A percentile compares a stretch with the other conserved stretches of the same genome.
Evolutionary conservation across 1,284 basidiomycete genomes (phyloP).

Genomic region (Takashimella koratensis): DNA sequence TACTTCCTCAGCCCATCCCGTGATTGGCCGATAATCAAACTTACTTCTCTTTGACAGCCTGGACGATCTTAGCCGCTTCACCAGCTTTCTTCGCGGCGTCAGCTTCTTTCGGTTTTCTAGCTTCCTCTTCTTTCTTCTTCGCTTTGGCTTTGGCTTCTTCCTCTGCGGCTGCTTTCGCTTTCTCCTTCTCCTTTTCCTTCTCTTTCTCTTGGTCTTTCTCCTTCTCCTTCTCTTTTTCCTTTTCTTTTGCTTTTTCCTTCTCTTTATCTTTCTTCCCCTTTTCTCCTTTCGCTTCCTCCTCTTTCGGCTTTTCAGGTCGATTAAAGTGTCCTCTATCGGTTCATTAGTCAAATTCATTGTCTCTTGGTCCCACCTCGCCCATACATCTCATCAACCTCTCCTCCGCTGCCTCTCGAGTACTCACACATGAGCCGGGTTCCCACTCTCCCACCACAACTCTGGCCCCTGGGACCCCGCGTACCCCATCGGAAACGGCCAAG

Average conservation of each 20-base stretch:
- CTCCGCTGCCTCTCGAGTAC: slow-evolving; percentile 1
- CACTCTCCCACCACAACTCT: slow-evolving; percentile 43
- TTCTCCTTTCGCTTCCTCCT: slow-evolving; percentile 12
- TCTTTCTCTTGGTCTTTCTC: slow-evolving; percentile 6
- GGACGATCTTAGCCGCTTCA: slow-evolving; percentile 2
- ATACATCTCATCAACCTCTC: not conserved
- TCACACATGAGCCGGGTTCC: slow-evolving; percentile 36
- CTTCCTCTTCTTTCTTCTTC: slow-evolving; percentile 19
- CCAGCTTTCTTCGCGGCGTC: slow-evolving; percentile 12
- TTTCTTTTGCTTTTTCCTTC: not conserved
- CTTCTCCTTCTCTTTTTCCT: not conserved
- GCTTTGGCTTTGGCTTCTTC: slow-evolving; percentile 12
- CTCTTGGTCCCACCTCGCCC: not conserved
- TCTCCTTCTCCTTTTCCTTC: slow-evolving; percentile 8
- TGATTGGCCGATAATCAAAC: not conserved
- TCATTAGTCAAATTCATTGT: not conserved
- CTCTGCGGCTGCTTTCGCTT: slow-evolving; percentile 10
- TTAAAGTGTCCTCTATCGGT: slow-evolving; percentile 34
- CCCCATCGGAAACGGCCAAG: slow-evolving; percentile 40
- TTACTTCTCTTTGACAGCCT: slow-evolving; percentile 14
- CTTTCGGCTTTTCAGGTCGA: slow-evolving; percentile 11
- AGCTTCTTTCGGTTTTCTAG: slow-evolving; percentile 17
- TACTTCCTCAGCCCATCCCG: not conserved
- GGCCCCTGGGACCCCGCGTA: slow-evolving; percentile 15
- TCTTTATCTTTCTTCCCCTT: slow-evolving; percentile 14